Conservation (phyloP, 176 grass and related monocot species). For the Zoysia japonica region DNA sequence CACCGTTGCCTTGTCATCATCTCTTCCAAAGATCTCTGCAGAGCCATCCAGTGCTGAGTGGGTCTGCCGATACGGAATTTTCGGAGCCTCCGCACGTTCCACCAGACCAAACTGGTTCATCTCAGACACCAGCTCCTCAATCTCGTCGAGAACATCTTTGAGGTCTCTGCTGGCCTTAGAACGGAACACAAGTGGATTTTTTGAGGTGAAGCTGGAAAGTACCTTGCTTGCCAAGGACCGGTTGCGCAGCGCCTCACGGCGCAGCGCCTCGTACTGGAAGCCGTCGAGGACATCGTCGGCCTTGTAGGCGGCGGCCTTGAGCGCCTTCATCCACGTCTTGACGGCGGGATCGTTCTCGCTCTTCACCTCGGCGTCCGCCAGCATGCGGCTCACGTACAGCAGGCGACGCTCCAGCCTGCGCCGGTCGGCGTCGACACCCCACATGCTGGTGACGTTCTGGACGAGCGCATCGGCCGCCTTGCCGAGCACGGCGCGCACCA, state of each 20-base stretch:
- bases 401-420: neutral
- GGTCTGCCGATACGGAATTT: neutral
- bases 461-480: constrained; percentile 16
- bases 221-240: neutral
- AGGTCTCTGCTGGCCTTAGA: neutral
- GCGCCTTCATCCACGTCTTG: constrained; percentile 8
- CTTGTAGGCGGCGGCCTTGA: constrained; percentile 35
- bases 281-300: constrained; percentile 52
- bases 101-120: constrained; percentile 4
- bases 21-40: constrained; percentile 14
- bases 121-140: neutral
- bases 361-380: constrained; percentile 2
- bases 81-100: neutral
- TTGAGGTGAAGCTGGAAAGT: neutral
- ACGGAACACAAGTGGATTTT: neutral
- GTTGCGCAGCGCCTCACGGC: neutral
- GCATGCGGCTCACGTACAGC: neutral
- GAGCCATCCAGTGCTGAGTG: neutral
- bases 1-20: constrained; percentile 32
- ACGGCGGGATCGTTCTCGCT: neutral
- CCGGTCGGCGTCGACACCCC: neutral
- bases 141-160: neutral
- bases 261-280: constrained; percentile 41
- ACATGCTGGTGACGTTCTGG: neutral
- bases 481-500: neutral